Evolutionary conservation across 1,139 yeast genomes (phyloP).

Genomic region (Scheffersomyces stambukii): DNA sequence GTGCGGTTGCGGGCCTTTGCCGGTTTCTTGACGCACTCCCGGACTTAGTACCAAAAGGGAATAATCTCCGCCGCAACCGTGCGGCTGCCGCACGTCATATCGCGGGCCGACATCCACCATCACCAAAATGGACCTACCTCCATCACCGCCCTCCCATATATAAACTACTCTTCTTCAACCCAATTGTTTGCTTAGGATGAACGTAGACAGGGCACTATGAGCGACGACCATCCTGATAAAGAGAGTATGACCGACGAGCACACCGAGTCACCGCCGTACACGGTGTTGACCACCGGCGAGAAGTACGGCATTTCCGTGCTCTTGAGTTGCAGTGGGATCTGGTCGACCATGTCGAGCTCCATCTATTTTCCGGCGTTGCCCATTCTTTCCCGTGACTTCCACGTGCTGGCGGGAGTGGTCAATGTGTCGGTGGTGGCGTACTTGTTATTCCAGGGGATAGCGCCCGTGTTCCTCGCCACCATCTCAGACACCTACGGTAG

Average conservation of each 20-base stretch:
- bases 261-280: no score
- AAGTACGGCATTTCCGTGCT: conserved; percentile 17
- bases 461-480: conserved; percentile 62
- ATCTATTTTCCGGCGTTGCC: conserved; percentile 73
- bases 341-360: conserved; percentile 66
- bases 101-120: no score
- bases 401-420: conserved; percentile 49
- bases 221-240: conserved; percentile 1
- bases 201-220: conserved; percentile 1
- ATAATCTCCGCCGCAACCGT: no score
- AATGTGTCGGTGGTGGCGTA: conserved; percentile 71
- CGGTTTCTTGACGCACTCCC: no score
- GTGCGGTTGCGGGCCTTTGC: no score
- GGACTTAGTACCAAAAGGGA: no score
- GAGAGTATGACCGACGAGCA: no score
- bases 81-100: no score
- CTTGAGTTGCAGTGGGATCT: conserved; percentile 35
- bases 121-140: no score
- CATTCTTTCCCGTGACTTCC: conserved; percentile 46
- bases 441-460: conserved; percentile 63
- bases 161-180: no score
- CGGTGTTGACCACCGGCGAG: conserved; percentile 13
- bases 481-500: conserved; percentile 70
- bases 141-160: no score
- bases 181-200: no score